phyloP scores from a whole-genome alignment of 805 yeast species.

The Candida pini region DNA sequence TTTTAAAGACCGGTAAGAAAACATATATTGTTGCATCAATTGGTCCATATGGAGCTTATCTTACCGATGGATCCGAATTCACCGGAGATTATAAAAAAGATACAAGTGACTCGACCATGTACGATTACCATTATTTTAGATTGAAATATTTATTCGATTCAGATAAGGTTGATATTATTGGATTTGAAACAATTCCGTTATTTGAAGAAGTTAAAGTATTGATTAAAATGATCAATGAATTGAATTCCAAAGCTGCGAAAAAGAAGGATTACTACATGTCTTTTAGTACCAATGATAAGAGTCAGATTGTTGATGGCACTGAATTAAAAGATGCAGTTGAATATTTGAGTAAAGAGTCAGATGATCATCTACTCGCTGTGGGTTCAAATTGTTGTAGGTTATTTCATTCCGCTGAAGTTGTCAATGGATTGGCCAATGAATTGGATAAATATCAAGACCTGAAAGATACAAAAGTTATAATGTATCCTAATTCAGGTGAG shows the following conservation, averaged over 20 bases:
- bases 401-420: constrained; percentile 33
- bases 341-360: constrained; percentile 16
- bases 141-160: constrained; percentile 33
- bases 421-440: constrained; percentile 23
- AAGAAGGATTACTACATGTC: constrained; percentile 21
- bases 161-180: constrained; percentile 48
- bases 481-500: constrained; percentile 78
- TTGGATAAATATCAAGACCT: constrained; percentile 9
- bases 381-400: constrained; percentile 70
- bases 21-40: constrained; percentile 51
- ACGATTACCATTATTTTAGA: constrained; percentile 46
- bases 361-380: constrained; percentile 33
- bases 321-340: constrained; percentile 28
- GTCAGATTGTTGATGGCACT: constrained; percentile 47
- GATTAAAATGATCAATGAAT: constrained; percentile 32
- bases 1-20: constrained; percentile 8
- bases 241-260: constrained; percentile 8
- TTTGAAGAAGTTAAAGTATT: constrained; percentile 50
- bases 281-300: constrained; percentile 36
- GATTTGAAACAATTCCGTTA: constrained; percentile 70
- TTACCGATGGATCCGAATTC: constrained; percentile 67
- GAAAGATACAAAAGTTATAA: constrained; percentile 36
- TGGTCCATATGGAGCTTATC: constrained; percentile 74
- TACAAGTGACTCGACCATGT: constrained; percentile 33
- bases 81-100: constrained; percentile 57